Evolutionary conservation across 1,284 basidiomycete species (phyloP), one percentile per base, ranked within the genome.

Genomic region (Melampsora americana): DNA sequence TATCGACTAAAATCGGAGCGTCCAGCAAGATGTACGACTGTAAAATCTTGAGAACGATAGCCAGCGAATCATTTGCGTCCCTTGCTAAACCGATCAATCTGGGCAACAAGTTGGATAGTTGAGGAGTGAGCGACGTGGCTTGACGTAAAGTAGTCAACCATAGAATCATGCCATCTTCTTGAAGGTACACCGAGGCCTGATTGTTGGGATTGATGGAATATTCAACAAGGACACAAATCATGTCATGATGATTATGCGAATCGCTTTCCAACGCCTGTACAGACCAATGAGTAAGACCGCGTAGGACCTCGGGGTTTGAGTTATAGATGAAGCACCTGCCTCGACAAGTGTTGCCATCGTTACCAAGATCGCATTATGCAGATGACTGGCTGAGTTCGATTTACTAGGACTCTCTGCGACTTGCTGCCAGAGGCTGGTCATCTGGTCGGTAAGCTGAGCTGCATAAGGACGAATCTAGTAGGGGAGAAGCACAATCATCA

Each of bases 351-450:
- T 46, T 62, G 60, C 48, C 28, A 71, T 71, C n/a, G 69, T 71
- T 2, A 71, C 69, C 5, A 71, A 62, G 48, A 71, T 71, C 26
- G 69, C 69, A 30, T 71, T 71, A 39, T 71, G 69, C 14, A 71
- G 46, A 71, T 71, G 69, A 18, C 35, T 64, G 1, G 59, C 69
- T 11, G 62, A 62, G 32, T 71, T 71, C 35, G 60, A 62, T 32
- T 64, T 71, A 71, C 69, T 71, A n/a, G 69, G 69, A 50, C 69
- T 71, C 48, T 71, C 69, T 18, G 23, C 46, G 26, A 71, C 69
- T 71, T 71, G 60, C 61, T 71, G 69, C 69, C 69, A 71, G 44
- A 71, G 69, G 32, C 46, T 32, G 48, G 69, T 61, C 60, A 71
- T 62, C 20, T 50, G 60, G 23, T 61, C 48, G n/a, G 26, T 44